Evolutionary conservation across 2,329 filamentous ascomycete species (phyloP), one percentile per base, ranked within the genome.

Genomic region (Paecilomyces niveus): DNA sequence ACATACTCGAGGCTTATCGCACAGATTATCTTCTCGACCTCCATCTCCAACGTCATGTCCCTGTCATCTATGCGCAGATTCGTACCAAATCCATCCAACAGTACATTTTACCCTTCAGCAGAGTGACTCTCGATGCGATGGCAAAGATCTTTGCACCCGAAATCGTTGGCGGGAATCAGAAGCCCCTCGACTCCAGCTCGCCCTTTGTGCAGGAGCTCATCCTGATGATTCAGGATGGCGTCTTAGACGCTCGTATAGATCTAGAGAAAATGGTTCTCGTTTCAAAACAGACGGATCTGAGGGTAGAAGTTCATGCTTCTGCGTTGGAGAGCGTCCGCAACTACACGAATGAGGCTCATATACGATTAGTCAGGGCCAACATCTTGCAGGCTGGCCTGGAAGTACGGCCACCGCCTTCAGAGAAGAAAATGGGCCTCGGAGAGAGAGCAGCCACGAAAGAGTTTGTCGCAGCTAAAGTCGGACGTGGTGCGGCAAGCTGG

Each of bases 51-150:
- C 84, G 81, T 61, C 89, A 96, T 63, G 79, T 97, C 18, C 70
- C 81, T 39, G 76, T 78, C 1, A 80, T 99, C 21, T 94, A 92
- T 76, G 79, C 82, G 10, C 78, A 80, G 54, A 92, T 99, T 65
- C 86, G 94, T 59, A 89, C 83, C 68, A 97, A 97, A 78, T 93
- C 92, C 68, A 97, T 99, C 59, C 85, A 92, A 24, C 90, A 96
- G 69, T 97, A 97, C 75, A 89, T 96, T 66, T 82, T 90, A 24
- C 92, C 94, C 0, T 99, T 96, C 73, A 95, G 89, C 50, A 88
- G 87, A 64, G 91, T 97, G 61, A 92, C 89, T 0, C 80, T 97
- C 3, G 82, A 87, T 21, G 91, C 86, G 61, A 85, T 99, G 79
- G 85, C 89, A 8, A 80, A 83, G 35, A 87, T 90, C 1, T 97